Conservation (phyloP, 805 yeast species). For the Myxozyma sirexii region DNA sequence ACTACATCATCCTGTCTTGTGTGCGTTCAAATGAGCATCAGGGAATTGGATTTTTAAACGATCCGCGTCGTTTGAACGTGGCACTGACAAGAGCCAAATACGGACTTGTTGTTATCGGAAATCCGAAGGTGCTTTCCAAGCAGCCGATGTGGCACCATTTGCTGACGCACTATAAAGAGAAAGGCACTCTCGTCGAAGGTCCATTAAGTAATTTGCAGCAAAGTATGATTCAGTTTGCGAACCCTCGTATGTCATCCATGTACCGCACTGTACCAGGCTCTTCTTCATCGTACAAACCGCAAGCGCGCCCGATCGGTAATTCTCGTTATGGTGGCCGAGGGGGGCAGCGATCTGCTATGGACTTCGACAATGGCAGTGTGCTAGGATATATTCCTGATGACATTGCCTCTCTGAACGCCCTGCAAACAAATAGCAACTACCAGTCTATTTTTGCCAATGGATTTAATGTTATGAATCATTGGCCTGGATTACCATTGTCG, state of each 20-base stretch:
- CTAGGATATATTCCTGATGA: conserved; percentile 45
- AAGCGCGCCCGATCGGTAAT: conserved; percentile 2
- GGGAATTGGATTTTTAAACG: conserved; percentile 80
- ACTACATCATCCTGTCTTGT: conserved; percentile 73
- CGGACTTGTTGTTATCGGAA: conserved; percentile 80
- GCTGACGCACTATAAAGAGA: conserved; percentile 75
- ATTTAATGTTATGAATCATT: conserved; percentile 15
- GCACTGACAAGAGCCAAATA: conserved; percentile 86
- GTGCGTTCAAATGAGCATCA: conserved; percentile 78
- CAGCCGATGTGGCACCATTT: conserved; percentile 79
- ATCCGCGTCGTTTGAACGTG: conserved; percentile 84
- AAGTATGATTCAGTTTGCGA: conserved; percentile 56
- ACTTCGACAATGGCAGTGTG: conserved; percentile 47
- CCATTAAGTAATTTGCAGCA: conserved; percentile 76
- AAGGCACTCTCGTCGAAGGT: conserved; percentile 89
- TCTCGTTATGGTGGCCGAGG: background rate
- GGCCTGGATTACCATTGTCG: conserved; percentile 14
- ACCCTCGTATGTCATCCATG: conserved; percentile 28
- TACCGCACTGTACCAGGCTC: background rate
- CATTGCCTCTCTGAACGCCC: conserved; percentile 12
- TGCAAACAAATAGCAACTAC: conserved; percentile 13
- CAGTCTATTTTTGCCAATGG: conserved; percentile 31
- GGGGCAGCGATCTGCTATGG: conserved; percentile 18
- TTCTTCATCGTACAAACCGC: background rate
- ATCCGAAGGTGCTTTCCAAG: conserved; percentile 72